Evolutionary conservation across 495 filamentous ascomycete genomes (phyloP).

Genomic region (Pseudomonodictys pantanalensis): DNA sequence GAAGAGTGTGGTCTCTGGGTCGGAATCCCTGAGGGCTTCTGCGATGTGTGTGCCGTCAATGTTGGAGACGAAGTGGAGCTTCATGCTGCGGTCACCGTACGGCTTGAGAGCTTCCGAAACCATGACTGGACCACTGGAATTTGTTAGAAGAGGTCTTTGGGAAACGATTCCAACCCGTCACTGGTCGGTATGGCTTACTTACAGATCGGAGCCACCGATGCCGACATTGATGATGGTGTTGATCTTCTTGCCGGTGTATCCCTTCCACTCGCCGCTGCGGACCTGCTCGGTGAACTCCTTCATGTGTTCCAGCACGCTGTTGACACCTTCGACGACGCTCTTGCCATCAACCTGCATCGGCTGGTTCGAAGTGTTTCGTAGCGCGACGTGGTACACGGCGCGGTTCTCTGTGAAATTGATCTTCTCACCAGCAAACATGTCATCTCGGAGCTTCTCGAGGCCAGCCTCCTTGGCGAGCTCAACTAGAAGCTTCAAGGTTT

Average conservation of each 20-base stretch:
- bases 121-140: constrained; percentile 86
- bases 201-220: constrained; percentile 98
- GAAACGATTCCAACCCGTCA: neutral
- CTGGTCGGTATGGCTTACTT: constrained; percentile 39
- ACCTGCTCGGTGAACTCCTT: constrained; percentile 95
- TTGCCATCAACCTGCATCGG: constrained; percentile 90
- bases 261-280: constrained; percentile 94
- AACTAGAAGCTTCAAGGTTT: constrained; percentile 81
- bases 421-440: constrained; percentile 94
- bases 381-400: constrained; percentile 90
- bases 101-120: constrained; percentile 94
- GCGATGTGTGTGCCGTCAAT: constrained; percentile 98
- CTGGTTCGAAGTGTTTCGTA: constrained; percentile 82
- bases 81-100: constrained; percentile 80
- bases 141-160: constrained; percentile 14
- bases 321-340: constrained; percentile 93
- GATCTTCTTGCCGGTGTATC: constrained; percentile 96
- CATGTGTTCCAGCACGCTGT: constrained; percentile 90
- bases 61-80: constrained; percentile 97
- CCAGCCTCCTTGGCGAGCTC: constrained; percentile 87
- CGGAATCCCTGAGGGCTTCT: constrained; percentile 81
- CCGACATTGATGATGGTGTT: constrained; percentile 96
- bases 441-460: constrained; percentile 89
- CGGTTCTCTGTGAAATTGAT: constrained; percentile 99
- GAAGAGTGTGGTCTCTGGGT: constrained; percentile 97